phyloP scores from a whole-genome alignment of 1,284 basidiomycete species.

The Ceratobasidium theobromae region DNA sequence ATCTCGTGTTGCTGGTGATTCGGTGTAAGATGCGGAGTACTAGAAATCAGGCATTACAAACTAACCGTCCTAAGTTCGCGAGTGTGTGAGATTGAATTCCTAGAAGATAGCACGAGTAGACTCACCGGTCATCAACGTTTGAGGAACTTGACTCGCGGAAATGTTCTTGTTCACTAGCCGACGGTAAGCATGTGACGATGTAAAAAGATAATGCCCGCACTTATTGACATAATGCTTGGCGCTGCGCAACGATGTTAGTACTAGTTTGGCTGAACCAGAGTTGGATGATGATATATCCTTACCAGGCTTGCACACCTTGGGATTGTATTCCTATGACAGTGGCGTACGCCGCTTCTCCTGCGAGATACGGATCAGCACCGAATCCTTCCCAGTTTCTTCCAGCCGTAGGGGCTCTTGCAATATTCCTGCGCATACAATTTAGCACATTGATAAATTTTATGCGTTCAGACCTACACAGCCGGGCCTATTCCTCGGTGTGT shows the following conservation, averaged over 20 bases:
- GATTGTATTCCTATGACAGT: conserved; percentile 59
- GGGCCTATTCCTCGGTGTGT: neutral
- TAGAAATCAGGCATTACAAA: neutral
- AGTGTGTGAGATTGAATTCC: neutral
- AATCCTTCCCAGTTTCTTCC: conserved; percentile 75
- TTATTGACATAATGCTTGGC: conserved; percentile 71
- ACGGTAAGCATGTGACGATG: neutral
- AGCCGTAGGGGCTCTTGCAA: conserved; percentile 61
- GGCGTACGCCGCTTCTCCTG: conserved; percentile 61
- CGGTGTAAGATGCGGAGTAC: neutral
- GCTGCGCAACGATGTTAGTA: conserved; percentile 43
- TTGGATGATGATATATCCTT: conserved; percentile 31
- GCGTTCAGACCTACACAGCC: conserved; percentile 5
- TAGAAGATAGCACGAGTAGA: conserved; percentile 31
- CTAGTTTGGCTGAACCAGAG: too few relatives aligned
- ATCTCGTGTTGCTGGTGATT: conserved; percentile 55
- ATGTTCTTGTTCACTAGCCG: conserved; percentile 56
- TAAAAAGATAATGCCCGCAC: conserved; percentile 42
- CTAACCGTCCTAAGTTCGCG: conserved; percentile 28
- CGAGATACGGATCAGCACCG: conserved; percentile 60
- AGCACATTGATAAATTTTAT: neutral
- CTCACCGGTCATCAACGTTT: conserved; percentile 65
- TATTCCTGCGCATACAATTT: conserved; percentile 46
- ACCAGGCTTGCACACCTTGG: conserved; percentile 55
- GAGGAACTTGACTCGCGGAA: conserved; percentile 55